Percentiles rank a stretch among this genome's conserved stretches.
These are phyloP conservation scores for Pseudoneurospora amorphoporcata DNA, from an alignment of 495 filamentous ascomycete species.

Conservation along the genomic window DNA sequence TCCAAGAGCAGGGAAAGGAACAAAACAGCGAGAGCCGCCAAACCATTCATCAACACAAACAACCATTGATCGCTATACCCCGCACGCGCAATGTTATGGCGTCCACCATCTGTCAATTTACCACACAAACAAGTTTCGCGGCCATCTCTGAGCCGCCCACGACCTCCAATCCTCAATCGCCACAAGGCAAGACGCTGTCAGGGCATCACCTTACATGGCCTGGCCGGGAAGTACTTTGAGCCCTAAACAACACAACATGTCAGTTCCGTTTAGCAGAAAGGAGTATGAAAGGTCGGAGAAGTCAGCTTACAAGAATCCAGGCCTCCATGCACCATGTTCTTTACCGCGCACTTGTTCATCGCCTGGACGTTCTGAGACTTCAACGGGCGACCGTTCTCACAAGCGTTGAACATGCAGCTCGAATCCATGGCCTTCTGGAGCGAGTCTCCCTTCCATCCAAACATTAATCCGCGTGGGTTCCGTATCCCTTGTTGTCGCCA, in stretches of 20 bases:
- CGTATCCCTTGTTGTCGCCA: constrained; percentile 15
- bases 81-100: background rate
- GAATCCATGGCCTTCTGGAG: constrained; percentile 38
- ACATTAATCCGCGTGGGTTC: constrained; percentile 20
- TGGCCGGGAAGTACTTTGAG: background rate
- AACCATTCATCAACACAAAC: background rate
- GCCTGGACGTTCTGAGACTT: constrained; percentile 33
- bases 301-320: constrained; percentile 36
- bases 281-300: background rate
- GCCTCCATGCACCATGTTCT: constrained; percentile 32
- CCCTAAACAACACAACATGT: background rate
- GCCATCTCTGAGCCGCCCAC: background rate
- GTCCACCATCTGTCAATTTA: background rate
- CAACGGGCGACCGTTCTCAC: constrained; percentile 29
- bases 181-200: background rate
- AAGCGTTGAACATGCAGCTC: constrained; percentile 38
- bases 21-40: background rate
- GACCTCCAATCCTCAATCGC: background rate
- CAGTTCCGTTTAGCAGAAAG: background rate
- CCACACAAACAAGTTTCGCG: background rate
- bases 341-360: constrained; percentile 36
- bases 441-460: constrained; percentile 34
- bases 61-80: background rate
- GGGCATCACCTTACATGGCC: background rate
- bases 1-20: background rate